A percentile compares a stretch with the other conserved stretches of the same genome.
Evolutionary conservation across 352 stramenopile genomes (phyloP).

Genomic region (Pythium aphanidermatum): DNA sequence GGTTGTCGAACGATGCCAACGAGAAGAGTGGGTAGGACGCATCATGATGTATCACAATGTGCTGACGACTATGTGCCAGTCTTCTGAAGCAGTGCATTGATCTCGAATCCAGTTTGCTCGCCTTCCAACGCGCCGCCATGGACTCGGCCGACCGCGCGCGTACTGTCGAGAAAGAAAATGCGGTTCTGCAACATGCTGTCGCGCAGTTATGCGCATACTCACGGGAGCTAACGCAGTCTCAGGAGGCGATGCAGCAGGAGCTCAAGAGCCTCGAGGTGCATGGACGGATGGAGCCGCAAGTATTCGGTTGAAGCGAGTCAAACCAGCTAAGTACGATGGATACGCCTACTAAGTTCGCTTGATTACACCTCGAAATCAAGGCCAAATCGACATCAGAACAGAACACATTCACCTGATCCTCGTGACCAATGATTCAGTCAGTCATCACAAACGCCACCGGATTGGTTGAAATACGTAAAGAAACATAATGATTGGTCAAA

Average conservation of each 20-base stretch:
- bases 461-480: conserved; percentile 10
- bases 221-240: conserved; percentile 34
- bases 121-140: conserved; percentile 26
- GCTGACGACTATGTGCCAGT: conserved; percentile 20
- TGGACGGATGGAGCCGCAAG: conserved; percentile 25
- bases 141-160: conserved; percentile 30
- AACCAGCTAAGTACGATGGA: conserved; percentile 15
- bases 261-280: conserved; percentile 45
- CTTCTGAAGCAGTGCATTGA: conserved; percentile 44
- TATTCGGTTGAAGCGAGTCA: conserved; percentile 35
- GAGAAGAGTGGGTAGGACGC: conserved; percentile 37
- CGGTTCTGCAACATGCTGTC: conserved; percentile 36
- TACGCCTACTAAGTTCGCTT: conserved; percentile 7
- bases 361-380: conserved; percentile 4
- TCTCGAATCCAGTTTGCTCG: conserved; percentile 42
- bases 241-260: conserved; percentile 39
- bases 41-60: background rate
- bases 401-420: no score
- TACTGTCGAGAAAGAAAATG: conserved; percentile 43
- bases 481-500: conserved; percentile 6
- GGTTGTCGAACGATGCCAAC: conserved; percentile 49
- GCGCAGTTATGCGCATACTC: conserved; percentile 50
- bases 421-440: conserved; percentile 14
- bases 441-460: background rate
- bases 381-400: background rate